Evolutionary conservation across 768 basidiomycete species (phyloP), one percentile per base, ranked within the genome.

Genomic region (Hebeloma cylindrosporum): DNA sequence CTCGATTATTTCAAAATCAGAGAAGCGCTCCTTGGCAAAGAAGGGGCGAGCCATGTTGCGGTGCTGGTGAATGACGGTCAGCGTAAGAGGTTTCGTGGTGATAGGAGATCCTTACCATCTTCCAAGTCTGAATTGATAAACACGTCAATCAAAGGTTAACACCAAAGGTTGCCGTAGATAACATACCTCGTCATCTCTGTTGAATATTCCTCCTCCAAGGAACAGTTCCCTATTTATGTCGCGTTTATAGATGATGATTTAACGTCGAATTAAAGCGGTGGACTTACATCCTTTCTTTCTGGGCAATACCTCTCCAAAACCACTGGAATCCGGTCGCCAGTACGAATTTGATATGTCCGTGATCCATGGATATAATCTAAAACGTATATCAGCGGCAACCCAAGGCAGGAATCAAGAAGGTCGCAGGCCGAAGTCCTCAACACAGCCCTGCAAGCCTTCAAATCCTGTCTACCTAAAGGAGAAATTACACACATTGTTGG

Each of bases 121-220:
- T 84, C 84, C 84, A 87, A 49, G 65, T 68, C 82, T 73, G n/a
- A n/a, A n/a, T 52, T 16, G 1, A 34, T 16, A 35, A 39, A 28
- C n/a, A 27, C 7, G 37, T 8, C 39, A 30, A 18, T 31, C 21
- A 41, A 39, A 30, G n/a, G 11, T n/a, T 20, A 9, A 27, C n/a
- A 27, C 34, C 18, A 11, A 44, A 29, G n/a, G 34, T 37, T 16
- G 21, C n/a, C n/a, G n/a, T n/a, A 26, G 29, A 7, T 32, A 23
- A 50, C 70, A 64, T 58, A 80, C 81, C 63, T 82, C 78, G 53
- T 83, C 85, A 60, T 87, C 86, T 11, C 85, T 74, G 51, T 87
- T 87, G 62, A 89, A 89, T 28, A 89, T 87, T 2, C 86, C 85
- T 50, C 77, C 70, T 3, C 87, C 87, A n/a, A 88, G 69, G 58